Conservation (phyloP, 306 rosid genomes). For the Prunus mume region DNA sequence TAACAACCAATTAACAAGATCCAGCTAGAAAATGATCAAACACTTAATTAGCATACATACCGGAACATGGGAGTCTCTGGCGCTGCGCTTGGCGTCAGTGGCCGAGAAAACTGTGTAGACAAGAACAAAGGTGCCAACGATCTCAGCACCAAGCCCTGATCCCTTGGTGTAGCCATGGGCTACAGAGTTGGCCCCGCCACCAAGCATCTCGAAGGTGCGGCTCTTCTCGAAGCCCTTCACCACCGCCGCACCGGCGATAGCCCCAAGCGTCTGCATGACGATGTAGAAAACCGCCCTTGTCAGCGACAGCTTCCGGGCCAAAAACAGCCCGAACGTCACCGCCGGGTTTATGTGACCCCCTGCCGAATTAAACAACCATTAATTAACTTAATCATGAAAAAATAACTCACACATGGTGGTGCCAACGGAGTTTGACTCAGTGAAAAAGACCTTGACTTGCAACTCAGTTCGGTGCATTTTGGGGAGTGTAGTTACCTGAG, state of each 20-base stretch:
- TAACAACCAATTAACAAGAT: background rate
- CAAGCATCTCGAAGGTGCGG: background rate
- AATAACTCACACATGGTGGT: too few relatives aligned
- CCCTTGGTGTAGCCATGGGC: conserved; percentile 79
- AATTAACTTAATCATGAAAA: too few relatives aligned
- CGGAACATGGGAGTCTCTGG: conserved; percentile 68
- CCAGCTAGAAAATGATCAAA: background rate
- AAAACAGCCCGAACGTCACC: conserved; percentile 73
- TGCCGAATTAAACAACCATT: background rate
- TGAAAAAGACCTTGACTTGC: too few relatives aligned
- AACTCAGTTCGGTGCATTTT: background rate
- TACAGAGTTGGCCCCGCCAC: conserved; percentile 77
- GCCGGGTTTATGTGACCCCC: conserved; percentile 65
- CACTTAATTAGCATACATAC: conserved; percentile 26
- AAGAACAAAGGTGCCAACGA: conserved; percentile 52
- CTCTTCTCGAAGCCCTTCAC: conserved; percentile 42
- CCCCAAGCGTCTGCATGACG: conserved; percentile 79
- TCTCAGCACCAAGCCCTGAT: conserved; percentile 58
- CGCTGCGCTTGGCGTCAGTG: conserved; percentile 90
- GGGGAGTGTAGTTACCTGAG: conserved; percentile 46
- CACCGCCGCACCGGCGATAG: conserved; percentile 62
- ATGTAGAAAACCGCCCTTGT: conserved; percentile 80
- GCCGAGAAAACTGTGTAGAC: conserved; percentile 86
- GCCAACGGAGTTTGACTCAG: background rate
- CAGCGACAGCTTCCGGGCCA: conserved; percentile 85